Evolutionary conservation across 495 filamentous ascomycete species (phyloP).

Genomic region (Choiromyces venosus): DNA sequence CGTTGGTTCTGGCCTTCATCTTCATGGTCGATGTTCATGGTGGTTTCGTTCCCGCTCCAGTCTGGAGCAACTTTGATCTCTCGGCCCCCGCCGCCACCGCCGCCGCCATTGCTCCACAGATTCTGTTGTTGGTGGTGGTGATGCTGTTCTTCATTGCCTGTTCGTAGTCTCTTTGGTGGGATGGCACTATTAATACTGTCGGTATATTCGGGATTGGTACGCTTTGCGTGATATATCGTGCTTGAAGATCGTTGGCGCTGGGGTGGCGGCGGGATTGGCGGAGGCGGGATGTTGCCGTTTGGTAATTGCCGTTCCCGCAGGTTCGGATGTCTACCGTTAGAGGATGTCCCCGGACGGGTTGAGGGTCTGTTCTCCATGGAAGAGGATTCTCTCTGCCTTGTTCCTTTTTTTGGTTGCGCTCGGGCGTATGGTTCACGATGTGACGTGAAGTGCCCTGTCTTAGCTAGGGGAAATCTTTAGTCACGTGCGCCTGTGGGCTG

Average conservation of each 20-base stretch:
- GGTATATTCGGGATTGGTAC: background rate
- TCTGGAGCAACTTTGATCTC: conserved; percentile 23
- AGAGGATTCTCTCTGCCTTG: background rate
- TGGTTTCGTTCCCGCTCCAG: conserved; percentile 31
- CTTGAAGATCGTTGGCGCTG: background rate
- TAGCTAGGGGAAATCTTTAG: background rate
- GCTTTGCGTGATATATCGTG: background rate
- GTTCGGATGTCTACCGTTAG: background rate
- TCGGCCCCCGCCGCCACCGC: conserved; percentile 12
- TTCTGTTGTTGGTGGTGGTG: conserved; percentile 3
- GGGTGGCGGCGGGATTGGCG: background rate
- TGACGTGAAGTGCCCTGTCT: background rate
- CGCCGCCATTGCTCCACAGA: conserved; percentile 2
- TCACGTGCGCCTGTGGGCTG: background rate
- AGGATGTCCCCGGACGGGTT: background rate
- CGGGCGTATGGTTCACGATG: background rate
- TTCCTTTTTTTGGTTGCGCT: background rate
- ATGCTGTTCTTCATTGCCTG: background rate
- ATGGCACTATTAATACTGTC: background rate
- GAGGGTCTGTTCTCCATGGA: background rate
- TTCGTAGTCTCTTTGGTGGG: background rate
- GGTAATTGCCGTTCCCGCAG: background rate
- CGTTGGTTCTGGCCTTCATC: background rate
- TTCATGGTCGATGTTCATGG: conserved; percentile 6
- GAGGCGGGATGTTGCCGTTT: background rate